These are phyloP conservation scores for Dichotomopilus funicola DNA, from an alignment of 2,329 filamentous ascomycete species.

Conservation along the genomic window DNA sequence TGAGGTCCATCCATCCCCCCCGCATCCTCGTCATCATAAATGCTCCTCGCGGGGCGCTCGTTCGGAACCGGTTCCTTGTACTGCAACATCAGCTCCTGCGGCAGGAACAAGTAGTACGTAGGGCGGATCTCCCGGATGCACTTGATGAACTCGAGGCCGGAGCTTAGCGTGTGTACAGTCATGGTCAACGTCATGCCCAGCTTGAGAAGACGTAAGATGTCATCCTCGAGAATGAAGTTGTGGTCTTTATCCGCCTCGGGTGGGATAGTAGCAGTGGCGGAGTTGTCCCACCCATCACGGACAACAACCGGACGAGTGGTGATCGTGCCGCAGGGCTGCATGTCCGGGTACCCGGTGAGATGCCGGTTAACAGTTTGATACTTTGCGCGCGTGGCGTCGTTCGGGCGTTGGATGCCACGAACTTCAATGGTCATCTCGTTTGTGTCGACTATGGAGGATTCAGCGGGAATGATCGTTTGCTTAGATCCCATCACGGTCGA, in stretches of 20 bases:
- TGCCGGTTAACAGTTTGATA: slow-evolving; percentile 39
- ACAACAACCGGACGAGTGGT: slow-evolving; percentile 40
- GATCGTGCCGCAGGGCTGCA: slow-evolving; percentile 41
- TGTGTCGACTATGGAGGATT: slow-evolving; percentile 34
- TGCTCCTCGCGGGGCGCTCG: slow-evolving; percentile 41
- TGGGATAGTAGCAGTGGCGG: slow-evolving; percentile 18
- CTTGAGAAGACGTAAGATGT: slow-evolving; percentile 40
- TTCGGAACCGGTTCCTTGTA: slow-evolving; percentile 53
- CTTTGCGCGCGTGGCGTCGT: slow-evolving; percentile 33
- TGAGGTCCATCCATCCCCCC: not conserved
- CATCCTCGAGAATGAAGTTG: slow-evolving; percentile 45
- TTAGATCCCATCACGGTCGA: slow-evolving; percentile 31
- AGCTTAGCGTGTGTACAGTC: slow-evolving; percentile 45
- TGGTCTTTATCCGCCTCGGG: slow-evolving; percentile 37
- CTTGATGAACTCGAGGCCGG: slow-evolving; percentile 60
- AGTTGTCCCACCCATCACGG: slow-evolving; percentile 42
- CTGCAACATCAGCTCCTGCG: slow-evolving; percentile 61
- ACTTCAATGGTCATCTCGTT: slow-evolving; percentile 57
- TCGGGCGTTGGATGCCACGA: slow-evolving; percentile 41
- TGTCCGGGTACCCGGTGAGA: slow-evolving; percentile 15
- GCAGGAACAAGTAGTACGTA: slow-evolving; percentile 58
- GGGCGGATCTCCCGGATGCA: slow-evolving; percentile 48
- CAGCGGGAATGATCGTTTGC: slow-evolving; percentile 22
- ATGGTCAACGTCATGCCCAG: slow-evolving; percentile 56
- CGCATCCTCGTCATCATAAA: slow-evolving; percentile 23